Evolutionary conservation across 1,139 yeast genomes (phyloP).

Genomic region (Suhomyces chickasaworum): DNA sequence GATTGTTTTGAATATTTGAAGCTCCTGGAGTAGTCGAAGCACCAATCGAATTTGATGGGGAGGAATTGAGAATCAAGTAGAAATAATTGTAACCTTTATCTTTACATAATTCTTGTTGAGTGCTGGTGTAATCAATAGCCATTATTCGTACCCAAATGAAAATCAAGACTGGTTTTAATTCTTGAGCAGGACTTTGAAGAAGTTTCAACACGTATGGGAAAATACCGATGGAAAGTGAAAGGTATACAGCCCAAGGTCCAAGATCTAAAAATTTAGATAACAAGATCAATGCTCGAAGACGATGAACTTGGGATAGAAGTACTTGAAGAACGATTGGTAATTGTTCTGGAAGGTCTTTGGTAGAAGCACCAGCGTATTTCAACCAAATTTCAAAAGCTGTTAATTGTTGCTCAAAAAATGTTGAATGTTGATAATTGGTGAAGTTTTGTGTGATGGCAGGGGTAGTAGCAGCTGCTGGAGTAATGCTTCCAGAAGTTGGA

Average conservation of each 20-base stretch:
- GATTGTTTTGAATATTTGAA: conserved; percentile 13
- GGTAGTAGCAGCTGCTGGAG: conserved; percentile 28
- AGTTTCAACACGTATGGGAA: conserved; percentile 92
- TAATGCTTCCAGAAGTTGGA: conserved; percentile 22
- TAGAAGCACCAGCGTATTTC: conserved; percentile 77
- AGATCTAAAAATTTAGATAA: conserved; percentile 84
- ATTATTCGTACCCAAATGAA: conserved; percentile 97
- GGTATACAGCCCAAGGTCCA: conserved; percentile 97
- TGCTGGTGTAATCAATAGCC: conserved; percentile 90
- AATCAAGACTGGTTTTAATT: conserved; percentile 87
- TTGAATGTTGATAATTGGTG: conserved; percentile 74
- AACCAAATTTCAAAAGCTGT: conserved; percentile 98
- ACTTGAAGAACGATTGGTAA: conserved; percentile 93
- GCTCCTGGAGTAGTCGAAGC: conserved; percentile 25
- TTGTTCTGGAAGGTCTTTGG: conserved; percentile 91
- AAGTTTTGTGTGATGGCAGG: conserved; percentile 23
- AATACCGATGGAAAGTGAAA: conserved; percentile 90
- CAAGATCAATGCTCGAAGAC: conserved; percentile 83
- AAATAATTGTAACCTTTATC: conserved; percentile 92
- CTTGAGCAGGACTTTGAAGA: conserved; percentile 93
- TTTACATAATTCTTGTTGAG: conserved; percentile 89
- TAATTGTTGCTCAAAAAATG: conserved; percentile 92
- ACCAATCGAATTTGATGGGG: conserved; percentile 29
- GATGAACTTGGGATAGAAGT: conserved; percentile 87
- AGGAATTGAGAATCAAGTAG: conserved; percentile 63